Conservation (phyloP, 352 stramenopile genomes). For the Phytopythium delawarense region DNA sequence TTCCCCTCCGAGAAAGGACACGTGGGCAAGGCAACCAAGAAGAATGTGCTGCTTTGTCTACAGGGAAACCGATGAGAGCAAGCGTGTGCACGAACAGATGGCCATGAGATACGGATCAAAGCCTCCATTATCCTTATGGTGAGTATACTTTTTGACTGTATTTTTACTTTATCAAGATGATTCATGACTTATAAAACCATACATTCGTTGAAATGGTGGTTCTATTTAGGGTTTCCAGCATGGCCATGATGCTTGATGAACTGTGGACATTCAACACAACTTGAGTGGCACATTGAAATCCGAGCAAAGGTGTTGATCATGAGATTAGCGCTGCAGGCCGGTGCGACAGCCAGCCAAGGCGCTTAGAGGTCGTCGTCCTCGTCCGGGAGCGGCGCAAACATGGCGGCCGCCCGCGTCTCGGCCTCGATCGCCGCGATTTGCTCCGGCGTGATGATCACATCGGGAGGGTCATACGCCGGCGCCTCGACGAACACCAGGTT, state of each 20-base stretch:
- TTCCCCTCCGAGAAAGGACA: background rate
- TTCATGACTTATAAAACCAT: too few species aligned
- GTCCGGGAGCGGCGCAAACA: constrained; percentile 93
- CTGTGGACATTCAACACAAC: too few species aligned
- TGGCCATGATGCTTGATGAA: background rate
- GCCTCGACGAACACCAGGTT: constrained; percentile 98
- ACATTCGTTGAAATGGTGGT: too few species aligned
- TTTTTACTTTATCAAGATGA: too few species aligned
- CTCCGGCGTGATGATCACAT: constrained; percentile 94
- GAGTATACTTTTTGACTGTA: too few species aligned
- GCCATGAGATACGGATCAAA: background rate
- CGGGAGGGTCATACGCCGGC: constrained; percentile 93
- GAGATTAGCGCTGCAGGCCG: background rate
- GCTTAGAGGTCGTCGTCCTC: constrained; percentile 97
- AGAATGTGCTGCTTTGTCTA: background rate
- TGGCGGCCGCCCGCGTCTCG: constrained; percentile 88
- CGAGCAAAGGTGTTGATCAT: background rate
- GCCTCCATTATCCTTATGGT: background rate
- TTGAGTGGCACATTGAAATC: background rate
- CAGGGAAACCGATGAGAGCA: background rate
- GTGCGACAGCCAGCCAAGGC: constrained; percentile 1
- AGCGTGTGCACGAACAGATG: background rate
- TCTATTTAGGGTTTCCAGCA: too few species aligned
- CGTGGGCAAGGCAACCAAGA: background rate
- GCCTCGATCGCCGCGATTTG: constrained; percentile 91